Evolutionary conservation across 768 basidiomycete species (phyloP).

Genomic region (Hortiboletus flavorubellus): DNA sequence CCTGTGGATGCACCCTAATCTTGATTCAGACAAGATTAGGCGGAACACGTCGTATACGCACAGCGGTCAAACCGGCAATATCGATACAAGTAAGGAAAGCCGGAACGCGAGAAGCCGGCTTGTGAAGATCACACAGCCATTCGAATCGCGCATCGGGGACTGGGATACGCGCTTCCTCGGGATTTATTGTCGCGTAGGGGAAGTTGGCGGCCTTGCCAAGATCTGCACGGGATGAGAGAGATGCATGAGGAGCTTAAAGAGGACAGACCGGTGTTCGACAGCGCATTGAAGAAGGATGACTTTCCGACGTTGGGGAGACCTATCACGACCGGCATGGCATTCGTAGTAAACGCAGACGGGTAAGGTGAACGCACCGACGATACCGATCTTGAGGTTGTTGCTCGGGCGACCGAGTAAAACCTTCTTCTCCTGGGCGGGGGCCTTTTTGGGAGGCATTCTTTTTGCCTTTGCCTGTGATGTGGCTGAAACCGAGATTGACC

Average conservation of each 20-base stretch:
- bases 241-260: background rate
- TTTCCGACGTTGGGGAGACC: constrained; percentile 97
- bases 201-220: constrained; percentile 96
- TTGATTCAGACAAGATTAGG: constrained; percentile 17
- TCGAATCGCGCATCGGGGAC: constrained; percentile 94
- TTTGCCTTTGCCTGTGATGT: constrained; percentile 42
- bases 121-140: constrained; percentile 90
- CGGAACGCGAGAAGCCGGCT: constrained; percentile 83
- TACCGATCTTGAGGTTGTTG: constrained; percentile 98
- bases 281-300: constrained; percentile 97
- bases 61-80: constrained; percentile 95
- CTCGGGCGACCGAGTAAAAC: constrained; percentile 82
- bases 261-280: constrained; percentile 80
- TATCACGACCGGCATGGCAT: constrained; percentile 28
- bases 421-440: constrained; percentile 75
- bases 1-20: constrained; percentile 91
- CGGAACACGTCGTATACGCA: constrained; percentile 35
- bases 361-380: constrained; percentile 75
- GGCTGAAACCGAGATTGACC: constrained; percentile 38
- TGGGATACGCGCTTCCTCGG: constrained; percentile 93
- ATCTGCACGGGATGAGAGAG: constrained; percentile 42
- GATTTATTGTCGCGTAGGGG: constrained; percentile 92
- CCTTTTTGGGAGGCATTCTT: constrained; percentile 93
- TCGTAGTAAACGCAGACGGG: background rate
- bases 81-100: constrained; percentile 98